Evolutionary conservation across 2,329 filamentous ascomycete genomes (phyloP), one percentile per base, ranked within the genome.

Genomic region (Pseudogymnoascus sp.): DNA sequence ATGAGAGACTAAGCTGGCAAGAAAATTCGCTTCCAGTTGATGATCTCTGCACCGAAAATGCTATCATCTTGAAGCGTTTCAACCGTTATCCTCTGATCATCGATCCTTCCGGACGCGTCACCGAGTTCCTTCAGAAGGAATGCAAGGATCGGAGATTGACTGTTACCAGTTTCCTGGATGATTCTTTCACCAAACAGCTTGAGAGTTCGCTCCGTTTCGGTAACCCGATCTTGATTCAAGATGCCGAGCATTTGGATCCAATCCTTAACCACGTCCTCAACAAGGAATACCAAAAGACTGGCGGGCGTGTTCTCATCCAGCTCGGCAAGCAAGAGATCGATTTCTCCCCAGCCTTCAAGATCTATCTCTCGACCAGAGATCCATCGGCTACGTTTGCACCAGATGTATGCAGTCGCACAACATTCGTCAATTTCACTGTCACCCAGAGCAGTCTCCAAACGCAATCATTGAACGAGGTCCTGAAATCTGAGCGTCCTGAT

Each of bases 351-450:
- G 87, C 93, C 0, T 99, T 99, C 83, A 95, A 89, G 78, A 83
- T 99, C 34, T 99, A 96, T 75, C 80, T 99, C 40, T 97, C 93
- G 0, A 99, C 96, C 1, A 84, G 93, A 71, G 95, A 99, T 78
- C 96, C 96, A 1, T 99, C 96, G 43, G 93, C 95, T 25, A 91
- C 88, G 6, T 99, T 99, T 75, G 87, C 95, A 6, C 96, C 95
- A 0, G 95, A 99, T 73, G 91, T 99, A 67, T 99, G 96, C 85
- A 96, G 92, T 81, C 86, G 96, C 72, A 97, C 95, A 5, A 99
- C 96, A 0, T 96, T 99, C 77, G 95, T 99, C 83, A 99, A 99
- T 78, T 99, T 99, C 71, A 97, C 96, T 1, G 93, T 99, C 66
- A 99, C 95, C 3, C 93, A 97, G 78, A 97, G 95, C 84, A 97